Conservation (phyloP, 192 early-diverging fungal genomes). For the Dissophora ornata region DNA sequence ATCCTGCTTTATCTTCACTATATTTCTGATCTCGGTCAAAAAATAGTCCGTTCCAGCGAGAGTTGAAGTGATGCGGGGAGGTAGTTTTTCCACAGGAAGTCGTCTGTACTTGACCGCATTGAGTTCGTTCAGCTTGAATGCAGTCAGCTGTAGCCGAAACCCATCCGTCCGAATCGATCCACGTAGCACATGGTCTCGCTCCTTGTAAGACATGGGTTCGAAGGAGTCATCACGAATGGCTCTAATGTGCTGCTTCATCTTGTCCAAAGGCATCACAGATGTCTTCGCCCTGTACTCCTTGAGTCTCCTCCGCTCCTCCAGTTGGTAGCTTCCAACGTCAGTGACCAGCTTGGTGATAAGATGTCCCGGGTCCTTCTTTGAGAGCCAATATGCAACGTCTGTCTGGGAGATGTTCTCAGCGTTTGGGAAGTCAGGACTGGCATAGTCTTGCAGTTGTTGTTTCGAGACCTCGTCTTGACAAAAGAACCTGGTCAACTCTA, state of each 20-base stretch:
- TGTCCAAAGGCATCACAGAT: neutral
- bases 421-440: neutral
- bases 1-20: slow-evolving; percentile 3
- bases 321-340: neutral
- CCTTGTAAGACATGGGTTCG: neutral
- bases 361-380: neutral
- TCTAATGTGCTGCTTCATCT: neutral
- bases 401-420: neutral
- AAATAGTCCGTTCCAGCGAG: slow-evolving; percentile 4
- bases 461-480: neutral
- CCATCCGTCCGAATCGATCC: slow-evolving; percentile 15
- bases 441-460: neutral
- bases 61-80: slow-evolving; percentile 2
- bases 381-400: neutral
- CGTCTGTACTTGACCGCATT: slow-evolving; percentile 1
- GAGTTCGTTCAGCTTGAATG: slow-evolving; percentile 20
- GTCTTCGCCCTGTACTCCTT: neutral
- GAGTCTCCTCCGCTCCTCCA: too few species aligned
- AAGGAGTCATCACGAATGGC: neutral
- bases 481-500: neutral
- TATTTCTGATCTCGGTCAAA: slow-evolving; percentile 10
- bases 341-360: neutral
- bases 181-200: slow-evolving; percentile 3
- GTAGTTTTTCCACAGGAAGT: neutral
- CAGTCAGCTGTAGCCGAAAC: slow-evolving; percentile 5